Evolutionary conservation across 495 filamentous ascomycete genomes (phyloP).

Genomic region (Penicillium bialowiezense): DNA sequence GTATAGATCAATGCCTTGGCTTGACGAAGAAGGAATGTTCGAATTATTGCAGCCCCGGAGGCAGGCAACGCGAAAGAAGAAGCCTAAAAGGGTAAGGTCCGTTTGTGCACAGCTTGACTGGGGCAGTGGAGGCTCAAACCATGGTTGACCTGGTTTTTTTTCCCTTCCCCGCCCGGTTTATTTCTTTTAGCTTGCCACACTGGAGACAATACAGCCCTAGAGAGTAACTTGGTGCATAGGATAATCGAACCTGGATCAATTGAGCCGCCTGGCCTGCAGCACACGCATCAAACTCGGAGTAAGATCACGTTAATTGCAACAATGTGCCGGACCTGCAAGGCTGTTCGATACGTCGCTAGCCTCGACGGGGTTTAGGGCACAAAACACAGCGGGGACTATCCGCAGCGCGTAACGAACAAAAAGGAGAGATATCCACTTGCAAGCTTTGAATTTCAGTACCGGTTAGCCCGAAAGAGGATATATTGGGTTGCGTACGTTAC

Average conservation of each 20-base stretch:
- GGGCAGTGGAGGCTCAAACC: conserved; percentile 28
- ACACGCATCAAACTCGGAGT: too few relatives aligned
- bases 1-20: conserved; percentile 4
- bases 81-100: conserved; percentile 17
- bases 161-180: conserved; percentile 19
- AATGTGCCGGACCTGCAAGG: conserved; percentile 19
- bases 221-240: too few relatives aligned
- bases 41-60: too few relatives aligned
- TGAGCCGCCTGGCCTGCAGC: too few relatives aligned
- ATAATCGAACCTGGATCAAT: background rate
- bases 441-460: conserved; percentile 12
- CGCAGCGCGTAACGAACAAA: conserved; percentile 20
- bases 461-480: conserved; percentile 19
- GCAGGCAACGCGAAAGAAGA: too few relatives aligned
- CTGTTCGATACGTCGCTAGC: conserved; percentile 20
- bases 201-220: too few relatives aligned
- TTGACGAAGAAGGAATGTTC: conserved; percentile 18
- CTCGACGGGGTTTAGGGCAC: conserved; percentile 14
- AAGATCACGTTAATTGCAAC: too few relatives aligned
- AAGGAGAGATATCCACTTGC: conserved; percentile 8
- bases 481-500: conserved; percentile 7
- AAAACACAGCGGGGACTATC: conserved; percentile 25
- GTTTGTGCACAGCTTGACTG: conserved; percentile 3
- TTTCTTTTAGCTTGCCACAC: background rate
- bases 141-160: conserved; percentile 19